Base-by-base conservation (phyloP, 2,329 filamentous ascomycete genomes). In the Massarina eburnea region DNA sequence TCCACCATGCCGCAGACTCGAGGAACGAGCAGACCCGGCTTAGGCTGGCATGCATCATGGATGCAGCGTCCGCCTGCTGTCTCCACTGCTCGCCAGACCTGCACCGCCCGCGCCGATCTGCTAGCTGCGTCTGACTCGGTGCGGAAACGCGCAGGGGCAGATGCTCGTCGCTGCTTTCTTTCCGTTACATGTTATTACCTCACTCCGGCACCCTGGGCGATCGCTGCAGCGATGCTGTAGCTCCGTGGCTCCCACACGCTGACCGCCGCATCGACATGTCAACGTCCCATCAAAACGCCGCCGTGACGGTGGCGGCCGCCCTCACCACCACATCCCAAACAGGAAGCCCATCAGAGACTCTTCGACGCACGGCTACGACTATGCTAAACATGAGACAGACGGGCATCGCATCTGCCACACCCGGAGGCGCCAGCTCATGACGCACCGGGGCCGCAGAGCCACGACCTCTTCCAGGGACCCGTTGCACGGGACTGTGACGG, bases 61-160 rank as follows among this genome's bases (percentile, higher is more conserved):
- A 18, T 14, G 4, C 19, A 34, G 15, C 5, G 6, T 3, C 32
- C 61, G 55, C 60, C 61, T 46, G 46, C 61, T 14, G 5, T 14
- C 27, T 8, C 27, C 49, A 48, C 49, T 54, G 45, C 43, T 47
- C 54, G 22, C 37, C 15, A 49, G 48, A 44, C 55, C 55, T 39
- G 45, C 48, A 50, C 55, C 48, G 57, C 54, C 52, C 61, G 52
- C 58, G 64, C 65, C 50, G 48, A 41, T 45, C 49, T 37, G 59
- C 51, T 51, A 54, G 43, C 59, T 66, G 58, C 58, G 62, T 60
- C 57, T 62, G 62, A 66, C 58, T 62, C 59, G 58, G 53, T 51
- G 54, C 54, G 61, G 61, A 55, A 59, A 55, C 54, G 51, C 38
- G 47, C 58, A 62, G 55, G 61, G 60, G 54, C 46, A 22, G 36